phyloP scores from a whole-genome alignment of 257 asterid genomes.

The Henckelia pumila region DNA sequence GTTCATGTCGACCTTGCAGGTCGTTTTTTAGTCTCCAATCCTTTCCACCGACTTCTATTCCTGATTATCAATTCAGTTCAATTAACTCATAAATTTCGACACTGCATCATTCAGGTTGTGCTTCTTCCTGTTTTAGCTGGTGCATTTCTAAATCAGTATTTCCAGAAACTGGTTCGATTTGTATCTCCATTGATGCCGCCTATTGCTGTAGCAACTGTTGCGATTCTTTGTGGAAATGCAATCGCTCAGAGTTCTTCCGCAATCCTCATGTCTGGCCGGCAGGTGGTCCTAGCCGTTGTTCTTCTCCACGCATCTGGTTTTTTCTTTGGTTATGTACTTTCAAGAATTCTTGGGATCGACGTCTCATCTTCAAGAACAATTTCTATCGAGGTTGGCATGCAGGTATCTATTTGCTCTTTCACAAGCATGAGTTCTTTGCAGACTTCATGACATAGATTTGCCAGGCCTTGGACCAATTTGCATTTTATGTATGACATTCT shows the following conservation, averaged over 20 bases:
- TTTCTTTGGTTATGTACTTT: conserved; percentile 67
- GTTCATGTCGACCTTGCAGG: conserved; percentile 91
- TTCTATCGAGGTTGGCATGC: conserved; percentile 95
- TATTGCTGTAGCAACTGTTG: conserved; percentile 83
- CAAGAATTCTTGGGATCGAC: conserved; percentile 69
- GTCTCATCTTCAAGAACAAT: conserved; percentile 80
- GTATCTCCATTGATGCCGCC: conserved; percentile 87
- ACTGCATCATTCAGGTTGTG: conserved; percentile 52
- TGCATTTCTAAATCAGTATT: conserved; percentile 81
- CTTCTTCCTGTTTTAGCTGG: conserved; percentile 87
- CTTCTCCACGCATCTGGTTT: conserved; percentile 80
- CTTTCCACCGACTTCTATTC: neutral
- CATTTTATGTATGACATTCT: neutral
- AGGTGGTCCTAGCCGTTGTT: conserved; percentile 58
- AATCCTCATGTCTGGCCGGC: conserved; percentile 74
- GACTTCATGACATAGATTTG: neutral
- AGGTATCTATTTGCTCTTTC: conserved; percentile 41
- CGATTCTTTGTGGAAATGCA: conserved; percentile 85
- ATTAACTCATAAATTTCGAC: neutral
- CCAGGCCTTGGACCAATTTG: neutral
- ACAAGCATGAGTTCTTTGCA: neutral
- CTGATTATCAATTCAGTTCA: neutral
- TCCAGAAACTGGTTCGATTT: conserved; percentile 55
- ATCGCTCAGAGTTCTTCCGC: conserved; percentile 89
- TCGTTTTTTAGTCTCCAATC: conserved; percentile 10